Evolutionary conservation across 306 rosid genomes (phyloP).

Genomic region (Acacia melanoxylon): DNA sequence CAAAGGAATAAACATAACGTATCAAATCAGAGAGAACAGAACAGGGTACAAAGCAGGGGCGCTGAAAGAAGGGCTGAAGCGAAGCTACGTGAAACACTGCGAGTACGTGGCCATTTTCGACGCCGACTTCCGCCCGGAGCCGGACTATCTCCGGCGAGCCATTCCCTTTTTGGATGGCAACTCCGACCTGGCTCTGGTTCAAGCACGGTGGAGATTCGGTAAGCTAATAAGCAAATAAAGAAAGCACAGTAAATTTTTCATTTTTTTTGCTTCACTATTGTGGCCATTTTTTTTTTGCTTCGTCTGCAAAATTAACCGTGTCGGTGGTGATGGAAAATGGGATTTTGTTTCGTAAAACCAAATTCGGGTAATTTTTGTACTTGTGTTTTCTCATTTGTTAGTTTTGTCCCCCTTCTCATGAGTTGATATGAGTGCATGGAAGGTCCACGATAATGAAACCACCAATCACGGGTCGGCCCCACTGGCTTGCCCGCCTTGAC

Average conservation of each 20-base stretch:
- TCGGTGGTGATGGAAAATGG: conserved; percentile 53
- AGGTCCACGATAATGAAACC: conserved; percentile 38
- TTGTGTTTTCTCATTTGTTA: background rate
- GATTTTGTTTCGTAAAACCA: background rate
- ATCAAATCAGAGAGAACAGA: conserved; percentile 89
- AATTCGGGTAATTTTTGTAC: background rate
- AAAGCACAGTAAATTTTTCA: background rate
- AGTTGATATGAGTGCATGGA: conserved; percentile 37
- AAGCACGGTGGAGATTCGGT: conserved; percentile 99
- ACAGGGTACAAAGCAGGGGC: conserved; percentile 96
- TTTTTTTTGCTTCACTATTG: background rate
- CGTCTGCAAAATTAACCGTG: conserved; percentile 31
- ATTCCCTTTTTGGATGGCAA: conserved; percentile 86
- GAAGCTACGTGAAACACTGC: conserved; percentile 86
- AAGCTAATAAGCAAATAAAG: background rate
- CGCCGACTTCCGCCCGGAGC: conserved; percentile 94
- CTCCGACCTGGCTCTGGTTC: conserved; percentile 84
- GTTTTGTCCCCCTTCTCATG: conserved; percentile 24
- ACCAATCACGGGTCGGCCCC: conserved; percentile 65
- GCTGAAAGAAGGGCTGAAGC: conserved; percentile 86
- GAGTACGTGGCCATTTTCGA: conserved; percentile 92
- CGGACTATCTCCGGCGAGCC: conserved; percentile 80
- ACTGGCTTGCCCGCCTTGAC: background rate
- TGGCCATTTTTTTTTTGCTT: background rate
- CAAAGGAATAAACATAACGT: conserved; percentile 79